Base-by-base conservation (phyloP, 495 filamentous ascomycete species). In the Penicillium goetzii region DNA sequence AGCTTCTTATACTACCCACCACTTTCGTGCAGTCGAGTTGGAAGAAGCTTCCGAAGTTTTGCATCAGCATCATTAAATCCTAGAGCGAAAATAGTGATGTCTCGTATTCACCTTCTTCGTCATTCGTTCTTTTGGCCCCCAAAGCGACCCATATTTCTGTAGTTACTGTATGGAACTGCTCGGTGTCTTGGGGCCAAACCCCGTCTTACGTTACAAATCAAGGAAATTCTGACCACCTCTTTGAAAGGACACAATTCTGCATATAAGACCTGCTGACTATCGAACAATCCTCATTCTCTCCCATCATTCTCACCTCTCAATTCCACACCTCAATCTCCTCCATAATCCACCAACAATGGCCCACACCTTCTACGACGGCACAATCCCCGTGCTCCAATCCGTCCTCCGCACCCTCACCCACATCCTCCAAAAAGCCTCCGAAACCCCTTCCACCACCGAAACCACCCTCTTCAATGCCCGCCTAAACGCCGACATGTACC, bases 401-500 rank as follows among this genome's bases (percentile, higher is more conserved):
- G 33, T 56, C 53, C 32, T 56, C 10, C 53, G 21, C 10, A 38
- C 53, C 53, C 53, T 56, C n/a, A 26, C n/a, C 32, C 53, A 56
- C 53, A 40, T 56, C 53, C 53, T 56, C 53, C n/a, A 38, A 12
- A 56, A 36, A 40, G 53, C 33, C 32, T 36, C 50, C 50, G n/a
- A 26, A 14, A 10, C 30, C 49, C 25, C 49, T 28, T 8, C 26
- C 50, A 71, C 76, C 56, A 45, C 59, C 59, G 34, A 68, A 65
- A 68, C 69, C 52, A 52, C 64, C n/a, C 56, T 75, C 0, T 62
- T 70, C 58, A 23, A 47, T 17, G 63, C 72, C 63, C 74, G 75
- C 25, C 61, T 78, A 0, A 56, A 68, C 62, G 66, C 70, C 4
- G 83, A 85, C 74, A 85, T 86, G 84, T 73, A 74, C 50, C 71